A percentile compares a stretch with the other conserved stretches of the same genome.
These are phyloP conservation scores for Aspergillus sp. DNA, from an alignment of 2,329 filamentous ascomycete genomes.

Conservation along the genomic window DNA sequence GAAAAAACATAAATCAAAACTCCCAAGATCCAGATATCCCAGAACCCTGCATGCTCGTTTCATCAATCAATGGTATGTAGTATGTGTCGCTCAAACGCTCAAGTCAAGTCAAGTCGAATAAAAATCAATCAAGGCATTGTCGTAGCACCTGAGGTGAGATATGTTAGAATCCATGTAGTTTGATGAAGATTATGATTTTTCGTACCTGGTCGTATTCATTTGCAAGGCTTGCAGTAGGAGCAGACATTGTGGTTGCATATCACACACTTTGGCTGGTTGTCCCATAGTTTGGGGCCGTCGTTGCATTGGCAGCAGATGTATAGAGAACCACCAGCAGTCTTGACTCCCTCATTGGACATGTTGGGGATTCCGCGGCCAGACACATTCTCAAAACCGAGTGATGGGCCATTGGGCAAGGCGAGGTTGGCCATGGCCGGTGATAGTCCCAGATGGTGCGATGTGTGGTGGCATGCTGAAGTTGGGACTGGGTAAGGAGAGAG, in stretches of 20 bases:
- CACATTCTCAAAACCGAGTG: too few species aligned
- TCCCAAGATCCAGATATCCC: conserved; percentile 7
- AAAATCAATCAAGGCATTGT: too few species aligned
- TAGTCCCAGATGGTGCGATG: too few species aligned
- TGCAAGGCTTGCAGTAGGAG: conserved; percentile 22
- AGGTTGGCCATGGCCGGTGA: too few species aligned
- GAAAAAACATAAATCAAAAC: conserved; percentile 6
- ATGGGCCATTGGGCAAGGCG: too few species aligned
- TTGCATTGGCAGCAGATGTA: conserved; percentile 36
- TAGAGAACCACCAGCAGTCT: conserved; percentile 2
- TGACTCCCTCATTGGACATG: too few species aligned
- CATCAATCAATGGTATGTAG: not conserved
- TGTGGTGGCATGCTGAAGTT: too few species aligned
- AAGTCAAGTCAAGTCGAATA: too few species aligned
- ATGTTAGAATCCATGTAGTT: too few species aligned
- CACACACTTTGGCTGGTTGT: conserved; percentile 27
- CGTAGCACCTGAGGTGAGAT: too few species aligned
- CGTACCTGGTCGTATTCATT: conserved; percentile 8
- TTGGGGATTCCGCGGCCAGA: too few species aligned
- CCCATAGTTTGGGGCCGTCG: conserved; percentile 36
- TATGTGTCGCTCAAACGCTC: too few species aligned
- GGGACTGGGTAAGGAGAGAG: conserved; percentile 13
- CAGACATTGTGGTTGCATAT: conserved; percentile 29
- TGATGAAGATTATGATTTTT: conserved; percentile 6
- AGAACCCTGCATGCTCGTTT: conserved; percentile 1